Percentiles rank a stretch among this genome's conserved stretches.
These are phyloP conservation scores for Bothriochloa decipiens DNA, from an alignment of 176 grass and related monocot genomes.

Conservation along the genomic window DNA sequence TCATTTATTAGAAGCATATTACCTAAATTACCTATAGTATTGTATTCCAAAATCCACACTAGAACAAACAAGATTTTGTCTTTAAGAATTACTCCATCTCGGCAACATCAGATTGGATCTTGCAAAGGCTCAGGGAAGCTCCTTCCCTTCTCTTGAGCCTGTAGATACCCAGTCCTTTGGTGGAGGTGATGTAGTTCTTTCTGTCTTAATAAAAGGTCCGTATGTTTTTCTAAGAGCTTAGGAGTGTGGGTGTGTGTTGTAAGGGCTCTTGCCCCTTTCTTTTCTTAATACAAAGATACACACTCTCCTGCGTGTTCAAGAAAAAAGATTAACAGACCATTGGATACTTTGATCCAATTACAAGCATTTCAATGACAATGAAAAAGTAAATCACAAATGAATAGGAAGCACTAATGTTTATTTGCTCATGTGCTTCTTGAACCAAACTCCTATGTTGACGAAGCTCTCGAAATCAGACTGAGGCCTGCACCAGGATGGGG, in stretches of 20 bases:
- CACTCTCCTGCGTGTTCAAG: too few species aligned
- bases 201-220: too few species aligned
- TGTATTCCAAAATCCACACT: background rate
- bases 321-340: background rate
- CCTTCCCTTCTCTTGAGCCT: too few species aligned
- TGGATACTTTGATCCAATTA: conserved; percentile 30
- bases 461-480: conserved; percentile 93
- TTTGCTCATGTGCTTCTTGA: conserved; percentile 81
- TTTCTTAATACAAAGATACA: too few species aligned
- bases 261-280: too few species aligned
- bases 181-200: too few species aligned
- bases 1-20: background rate
- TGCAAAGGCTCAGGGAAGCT: too few species aligned
- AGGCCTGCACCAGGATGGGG: conserved; percentile 55
- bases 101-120: background rate
- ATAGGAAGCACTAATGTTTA: conserved; percentile 39
- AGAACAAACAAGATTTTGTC: background rate
- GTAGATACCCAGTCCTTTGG: too few species aligned
- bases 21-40: background rate
- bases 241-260: too few species aligned
- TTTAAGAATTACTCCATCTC: conserved; percentile 23
- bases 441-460: conserved; percentile 97
- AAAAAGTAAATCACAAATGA: conserved; percentile 9
- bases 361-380: conserved; percentile 36
- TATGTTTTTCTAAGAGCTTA: too few species aligned